Evolutionary conservation across 495 filamentous ascomycete species (phyloP), one percentile per base, ranked within the genome.

Genomic region (Aspergillus funiculosus): DNA sequence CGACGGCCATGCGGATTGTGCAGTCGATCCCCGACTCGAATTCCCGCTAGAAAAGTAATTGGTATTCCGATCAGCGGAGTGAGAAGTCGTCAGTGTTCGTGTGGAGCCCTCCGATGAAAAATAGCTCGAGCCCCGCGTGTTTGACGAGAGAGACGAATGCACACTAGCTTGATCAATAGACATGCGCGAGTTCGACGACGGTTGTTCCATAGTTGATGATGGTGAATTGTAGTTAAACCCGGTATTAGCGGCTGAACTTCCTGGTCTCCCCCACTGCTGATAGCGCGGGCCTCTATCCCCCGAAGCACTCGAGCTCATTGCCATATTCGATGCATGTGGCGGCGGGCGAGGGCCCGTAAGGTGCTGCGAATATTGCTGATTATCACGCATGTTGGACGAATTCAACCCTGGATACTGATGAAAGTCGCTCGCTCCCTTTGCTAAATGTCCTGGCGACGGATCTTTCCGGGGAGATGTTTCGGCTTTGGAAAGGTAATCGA

Each of bases 401-500:
- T 85, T 79, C 68, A 85, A 82, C 14, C 74, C 76, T 6, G 89
- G 89, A 65, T 95, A 95, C 57, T 95, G 91, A 63, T 96, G 88
- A 58, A 80, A 96, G 57, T 96, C 91, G 35, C 73, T 74, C 15
- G 77, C 80, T 39, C 74, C 71, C 63, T 86, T 89, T 61, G 85
- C 89, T 26, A 94, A 64, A 57, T 90, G 84, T 64, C 89, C 85
- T 11, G 89, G 86, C 34, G 83, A 74, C 30, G 83, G 86, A 35
- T 92, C 86, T 57, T 78, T 79, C 47, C 81, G 75, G 19, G 76
- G 70, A 48, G 76, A 76, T 46, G 85, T 75, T 26, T 89, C 86
- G 15, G 76, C 67, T 50, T 82, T 80, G 22, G 85, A 82, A 38
- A 91, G 71, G 56, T 85, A 86, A 25, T 95, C 85, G 49, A 90